Percentiles rank a stretch among this genome's conserved stretches.
Evolutionary conservation across 176 grass and related monocot species (phyloP).

Genomic region (bread wheat (Triticum aestivum)): DNA sequence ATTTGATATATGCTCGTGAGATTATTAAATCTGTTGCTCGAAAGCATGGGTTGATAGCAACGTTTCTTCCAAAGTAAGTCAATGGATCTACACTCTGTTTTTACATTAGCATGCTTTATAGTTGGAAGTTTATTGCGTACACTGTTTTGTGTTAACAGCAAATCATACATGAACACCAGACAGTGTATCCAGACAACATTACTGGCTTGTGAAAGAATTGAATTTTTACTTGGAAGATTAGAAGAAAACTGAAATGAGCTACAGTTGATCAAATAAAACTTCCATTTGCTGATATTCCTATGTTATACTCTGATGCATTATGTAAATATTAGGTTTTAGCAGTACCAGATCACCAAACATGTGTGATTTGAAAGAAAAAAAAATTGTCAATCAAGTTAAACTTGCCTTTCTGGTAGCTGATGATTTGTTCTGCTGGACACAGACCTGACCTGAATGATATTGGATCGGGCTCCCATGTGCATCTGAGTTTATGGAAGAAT

Average conservation of each 20-base stretch:
- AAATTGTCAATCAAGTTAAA: neutral
- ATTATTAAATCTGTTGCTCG: conserved; percentile 83
- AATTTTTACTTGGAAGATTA: neutral
- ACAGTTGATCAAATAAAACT: neutral
- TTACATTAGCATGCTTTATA: neutral
- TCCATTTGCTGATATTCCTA: neutral
- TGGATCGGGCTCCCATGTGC: conserved; percentile 95
- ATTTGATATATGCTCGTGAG: conserved; percentile 88
- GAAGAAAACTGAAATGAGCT: conserved; percentile 1
- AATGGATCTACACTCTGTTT: conserved; percentile 10
- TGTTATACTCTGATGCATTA: neutral
- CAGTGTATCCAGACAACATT: neutral
- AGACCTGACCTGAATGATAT: conserved; percentile 85
- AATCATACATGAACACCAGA: neutral
- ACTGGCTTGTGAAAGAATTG: neutral
- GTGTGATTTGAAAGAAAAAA: neutral
- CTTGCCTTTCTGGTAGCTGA: conserved; percentile 15
- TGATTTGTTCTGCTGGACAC: conserved; percentile 24
- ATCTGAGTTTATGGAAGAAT: conserved; percentile 90
- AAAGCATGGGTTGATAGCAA: conserved; percentile 77
- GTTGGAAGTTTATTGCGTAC: neutral
- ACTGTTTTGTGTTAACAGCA: neutral
- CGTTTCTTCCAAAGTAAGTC: conserved; percentile 96
- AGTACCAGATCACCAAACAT: neutral
- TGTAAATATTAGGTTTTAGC: neutral